These are phyloP conservation scores for Metarhizium guizhouense DNA, from an alignment of 2,329 filamentous ascomycete genomes.

Conservation along the genomic window DNA sequence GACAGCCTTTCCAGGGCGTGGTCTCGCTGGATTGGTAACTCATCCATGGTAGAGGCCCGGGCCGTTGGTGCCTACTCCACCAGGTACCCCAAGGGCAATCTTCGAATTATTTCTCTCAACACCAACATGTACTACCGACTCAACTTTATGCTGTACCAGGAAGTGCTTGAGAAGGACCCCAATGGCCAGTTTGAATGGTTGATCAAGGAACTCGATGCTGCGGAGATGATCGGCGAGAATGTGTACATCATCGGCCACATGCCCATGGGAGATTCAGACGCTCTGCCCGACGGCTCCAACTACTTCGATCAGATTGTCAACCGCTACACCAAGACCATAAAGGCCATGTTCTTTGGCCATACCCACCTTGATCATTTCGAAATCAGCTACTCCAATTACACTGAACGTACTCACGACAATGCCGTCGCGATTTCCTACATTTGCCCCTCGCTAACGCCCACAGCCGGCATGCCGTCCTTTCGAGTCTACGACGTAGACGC, in stretches of 20 bases:
- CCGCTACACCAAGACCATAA: constrained; percentile 43
- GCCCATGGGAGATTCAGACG: constrained; percentile 38
- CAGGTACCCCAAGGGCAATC: constrained; percentile 32
- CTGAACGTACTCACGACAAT: constrained; percentile 26
- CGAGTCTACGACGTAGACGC: constrained; percentile 49
- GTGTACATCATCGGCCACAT: constrained; percentile 51
- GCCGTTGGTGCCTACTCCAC: constrained; percentile 42
- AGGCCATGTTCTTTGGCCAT: constrained; percentile 47
- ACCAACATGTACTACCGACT: constrained; percentile 51
- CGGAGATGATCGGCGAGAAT: constrained; percentile 39
- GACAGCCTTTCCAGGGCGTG: constrained; percentile 36
- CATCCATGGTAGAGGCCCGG: constrained; percentile 20
- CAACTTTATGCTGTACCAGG: constrained; percentile 47
- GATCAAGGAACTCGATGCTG: constrained; percentile 39
- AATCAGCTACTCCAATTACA: constrained; percentile 42
- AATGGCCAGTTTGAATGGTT: constrained; percentile 44
- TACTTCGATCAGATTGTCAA: constrained; percentile 43
- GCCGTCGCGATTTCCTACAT: constrained; percentile 42
- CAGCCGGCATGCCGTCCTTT: constrained; percentile 44
- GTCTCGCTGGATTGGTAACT: constrained; percentile 35
- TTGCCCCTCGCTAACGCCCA: constrained; percentile 43
- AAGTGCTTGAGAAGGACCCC: constrained; percentile 38
- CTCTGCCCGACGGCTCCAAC: constrained; percentile 41
- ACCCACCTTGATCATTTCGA: constrained; percentile 48
- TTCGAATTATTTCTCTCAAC: constrained; percentile 51